Evolutionary conservation across 2,329 filamentous ascomycete genomes (phyloP).

Genomic region (Shiraia bambusicola): DNA sequence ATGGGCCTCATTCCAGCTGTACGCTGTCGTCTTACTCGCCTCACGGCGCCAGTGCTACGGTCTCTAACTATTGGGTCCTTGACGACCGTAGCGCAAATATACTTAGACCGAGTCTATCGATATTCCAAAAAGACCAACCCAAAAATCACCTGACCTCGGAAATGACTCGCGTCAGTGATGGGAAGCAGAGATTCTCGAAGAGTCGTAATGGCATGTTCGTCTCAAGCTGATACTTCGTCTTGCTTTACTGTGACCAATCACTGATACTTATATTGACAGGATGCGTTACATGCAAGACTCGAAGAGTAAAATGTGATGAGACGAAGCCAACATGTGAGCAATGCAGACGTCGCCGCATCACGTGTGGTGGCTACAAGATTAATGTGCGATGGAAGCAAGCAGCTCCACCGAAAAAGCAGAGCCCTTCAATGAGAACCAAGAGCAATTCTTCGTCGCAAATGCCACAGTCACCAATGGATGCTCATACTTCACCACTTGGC

Average conservation of each 20-base stretch:
- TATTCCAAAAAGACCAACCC: background rate
- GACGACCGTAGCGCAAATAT: background rate
- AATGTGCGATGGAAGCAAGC: slow-evolving; percentile 64
- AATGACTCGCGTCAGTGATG: slow-evolving; percentile 5
- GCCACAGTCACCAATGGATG: slow-evolving; percentile 2
- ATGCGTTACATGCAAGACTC: slow-evolving; percentile 71
- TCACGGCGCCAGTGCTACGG: slow-evolving; percentile 4
- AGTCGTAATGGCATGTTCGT: slow-evolving; percentile 18
- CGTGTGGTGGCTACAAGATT: slow-evolving; percentile 70
- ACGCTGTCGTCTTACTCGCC: slow-evolving; percentile 3
- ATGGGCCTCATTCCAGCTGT: slow-evolving; percentile 6
- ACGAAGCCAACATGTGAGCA: slow-evolving; percentile 67
- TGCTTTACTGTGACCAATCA: background rate
- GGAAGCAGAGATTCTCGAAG: slow-evolving; percentile 14
- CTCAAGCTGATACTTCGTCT: slow-evolving; percentile 7
- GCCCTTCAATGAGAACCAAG: slow-evolving; percentile 32
- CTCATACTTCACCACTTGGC: background rate
- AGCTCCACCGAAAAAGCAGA: slow-evolving; percentile 12
- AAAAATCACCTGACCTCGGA: background rate
- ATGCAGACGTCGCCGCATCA: slow-evolving; percentile 64
- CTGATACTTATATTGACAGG: slow-evolving; percentile 47
- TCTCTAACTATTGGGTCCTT: slow-evolving; percentile 2
- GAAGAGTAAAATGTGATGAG: slow-evolving; percentile 71
- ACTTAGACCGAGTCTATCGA: background rate
- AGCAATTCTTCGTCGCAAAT: slow-evolving; percentile 3